Base-by-base conservation (phyloP, 2,329 filamentous ascomycete genomes). In the Aspergillus novoparasiticus region DNA sequence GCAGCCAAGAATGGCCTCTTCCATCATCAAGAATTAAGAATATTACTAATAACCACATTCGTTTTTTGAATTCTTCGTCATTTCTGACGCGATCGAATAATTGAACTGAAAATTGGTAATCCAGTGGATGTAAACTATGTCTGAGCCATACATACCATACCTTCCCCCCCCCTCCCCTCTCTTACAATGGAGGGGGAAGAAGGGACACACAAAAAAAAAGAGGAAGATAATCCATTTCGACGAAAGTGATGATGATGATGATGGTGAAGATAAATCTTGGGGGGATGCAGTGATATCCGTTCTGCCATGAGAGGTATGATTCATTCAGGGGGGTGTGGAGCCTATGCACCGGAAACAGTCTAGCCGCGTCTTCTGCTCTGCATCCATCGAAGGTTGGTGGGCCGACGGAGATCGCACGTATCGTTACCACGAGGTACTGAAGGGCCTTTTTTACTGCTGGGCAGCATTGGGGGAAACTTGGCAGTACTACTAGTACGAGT, bases 391-490 rank as follows among this genome's bases (percentile, higher is more conserved):
- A 41, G 39, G 46, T 51, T 53, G 46, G 64, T 68, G 66, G 65
- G 58, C 58, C 46, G 34, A 54, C 28, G 61, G 56, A 66, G 65
- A 66, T 64, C 65, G 65, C 66, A 61, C 61, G 63, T 66, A 64
- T 63, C 50, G 58, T 66, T 67, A 66, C 68, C 69, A 71, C 68
- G 63, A 70, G 71, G 65, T 65, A 66, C 64, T 57, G 39, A 41
- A 41, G 39, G 39, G 16, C 39, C 16, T 41, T 41, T 41, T n/a
- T 4, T n/a, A 36, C 39, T 41, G 39, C 39, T 39, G 39, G 55
- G 30, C 48, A 36, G 28, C 21, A n/a, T 51, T 23, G 23, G 41
- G 43, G 14, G 4, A 26, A 46, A 36, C 51, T 36, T 51, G 48
- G 23, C 46, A 50, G 21, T 26, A 28, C 23, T 3, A n/a, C 23